These are phyloP conservation scores for Alternaria brassicicola DNA, from an alignment of 2,329 filamentous ascomycete species.

Conservation along the genomic window DNA sequence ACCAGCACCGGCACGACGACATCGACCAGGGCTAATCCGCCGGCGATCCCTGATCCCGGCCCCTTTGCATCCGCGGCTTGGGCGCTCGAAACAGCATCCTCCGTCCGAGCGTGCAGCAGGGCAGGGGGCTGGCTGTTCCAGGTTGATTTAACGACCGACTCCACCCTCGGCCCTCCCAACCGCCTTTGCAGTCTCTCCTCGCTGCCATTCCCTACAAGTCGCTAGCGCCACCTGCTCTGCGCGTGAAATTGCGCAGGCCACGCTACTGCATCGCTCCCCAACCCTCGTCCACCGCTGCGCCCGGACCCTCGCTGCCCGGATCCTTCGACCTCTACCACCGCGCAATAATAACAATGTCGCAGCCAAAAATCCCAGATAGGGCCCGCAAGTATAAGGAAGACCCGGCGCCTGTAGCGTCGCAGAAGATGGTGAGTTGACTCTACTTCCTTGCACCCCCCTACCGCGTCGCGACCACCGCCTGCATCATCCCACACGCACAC, in stretches of 20 bases:
- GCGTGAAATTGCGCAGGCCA: conserved; percentile 48
- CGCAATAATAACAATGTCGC: conserved; percentile 52
- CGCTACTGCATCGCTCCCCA: conserved; percentile 44
- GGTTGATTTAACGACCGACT: conserved; percentile 48
- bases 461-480: conserved; percentile 6
- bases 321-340: conserved; percentile 40
- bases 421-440: conserved; percentile 52
- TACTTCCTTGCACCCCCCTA: conserved; percentile 41
- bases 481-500: conserved; percentile 22
- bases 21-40: conserved; percentile 6
- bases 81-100: conserved; percentile 35
- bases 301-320: conserved; percentile 42
- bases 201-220: conserved; percentile 14
- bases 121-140: conserved; percentile 47
- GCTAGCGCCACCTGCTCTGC: conserved; percentile 24
- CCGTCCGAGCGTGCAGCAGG: conserved; percentile 37
- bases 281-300: conserved; percentile 38
- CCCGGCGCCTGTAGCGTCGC: conserved; percentile 52
- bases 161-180: conserved; percentile 35
- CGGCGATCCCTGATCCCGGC: conserved; percentile 39
- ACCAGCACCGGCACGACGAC: not conserved
- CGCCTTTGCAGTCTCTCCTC: conserved; percentile 19
- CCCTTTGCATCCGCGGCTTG: conserved; percentile 34
- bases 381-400: conserved; percentile 53
- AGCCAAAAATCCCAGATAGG: conserved; percentile 50